These are phyloP conservation scores for Hirsutella thompsonii DNA, from an alignment of 2,329 filamentous ascomycete genomes.

Conservation along the genomic window DNA sequence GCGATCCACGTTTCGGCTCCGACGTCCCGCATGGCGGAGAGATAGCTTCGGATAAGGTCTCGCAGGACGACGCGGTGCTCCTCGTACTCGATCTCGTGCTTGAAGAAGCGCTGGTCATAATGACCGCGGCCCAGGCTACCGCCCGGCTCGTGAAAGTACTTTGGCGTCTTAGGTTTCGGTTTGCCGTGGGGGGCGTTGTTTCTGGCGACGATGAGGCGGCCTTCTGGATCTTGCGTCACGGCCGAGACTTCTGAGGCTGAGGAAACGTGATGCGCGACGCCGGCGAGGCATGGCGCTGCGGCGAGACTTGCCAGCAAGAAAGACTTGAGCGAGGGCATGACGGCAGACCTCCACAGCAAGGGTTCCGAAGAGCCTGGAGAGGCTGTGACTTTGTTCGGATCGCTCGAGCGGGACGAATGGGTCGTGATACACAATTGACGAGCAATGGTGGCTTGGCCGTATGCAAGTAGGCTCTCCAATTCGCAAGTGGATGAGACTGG, in stretches of 20 bases:
- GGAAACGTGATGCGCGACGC: background rate
- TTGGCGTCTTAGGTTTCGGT: conserved; percentile 16
- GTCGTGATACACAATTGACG: too few species aligned
- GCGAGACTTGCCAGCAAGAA: background rate
- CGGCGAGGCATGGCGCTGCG: background rate
- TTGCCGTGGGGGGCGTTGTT: background rate
- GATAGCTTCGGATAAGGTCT: conserved; percentile 62
- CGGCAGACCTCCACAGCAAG: background rate
- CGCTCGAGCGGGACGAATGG: too few species aligned
- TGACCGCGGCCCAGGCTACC: conserved; percentile 48
- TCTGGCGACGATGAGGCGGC: background rate
- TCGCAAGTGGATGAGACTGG: too few species aligned
- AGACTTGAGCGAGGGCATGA: background rate
- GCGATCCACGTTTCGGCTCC: conserved; percentile 75
- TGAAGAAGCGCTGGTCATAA: conserved; percentile 64
- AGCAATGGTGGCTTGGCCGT: too few species aligned
- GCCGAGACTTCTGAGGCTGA: background rate
- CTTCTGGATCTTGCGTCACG: background rate
- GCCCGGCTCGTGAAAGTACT: conserved; percentile 57
- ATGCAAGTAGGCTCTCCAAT: too few species aligned
- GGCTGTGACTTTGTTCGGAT: too few species aligned
- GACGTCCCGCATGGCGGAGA: conserved; percentile 49
- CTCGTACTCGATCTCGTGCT: conserved; percentile 47
- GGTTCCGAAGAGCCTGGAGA: background rate
- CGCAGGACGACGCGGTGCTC: conserved; percentile 53